Conservation (phyloP, 495 filamentous ascomycete genomes). For the Letharia columbiana region DNA sequence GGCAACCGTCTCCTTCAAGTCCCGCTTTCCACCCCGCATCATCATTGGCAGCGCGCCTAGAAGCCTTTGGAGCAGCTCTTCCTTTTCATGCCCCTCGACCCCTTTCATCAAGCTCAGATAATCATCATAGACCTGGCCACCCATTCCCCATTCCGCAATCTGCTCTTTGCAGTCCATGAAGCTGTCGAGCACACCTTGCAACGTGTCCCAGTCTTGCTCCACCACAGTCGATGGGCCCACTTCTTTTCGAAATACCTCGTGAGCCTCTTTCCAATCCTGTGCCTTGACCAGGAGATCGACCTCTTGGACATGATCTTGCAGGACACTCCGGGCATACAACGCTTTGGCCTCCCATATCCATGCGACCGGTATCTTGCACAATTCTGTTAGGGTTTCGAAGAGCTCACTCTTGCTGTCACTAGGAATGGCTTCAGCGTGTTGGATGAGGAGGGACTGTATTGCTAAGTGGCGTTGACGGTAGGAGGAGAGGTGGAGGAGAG, state of each 20-base stretch:
- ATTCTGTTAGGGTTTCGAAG: constrained; percentile 50
- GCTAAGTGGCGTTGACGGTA: constrained; percentile 52
- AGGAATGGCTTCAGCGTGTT: constrained; percentile 49
- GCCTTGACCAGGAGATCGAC: constrained; percentile 69
- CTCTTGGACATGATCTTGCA: constrained; percentile 55
- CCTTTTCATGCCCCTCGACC: constrained; percentile 27
- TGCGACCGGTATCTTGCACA: constrained; percentile 56
- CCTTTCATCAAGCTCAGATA: constrained; percentile 53
- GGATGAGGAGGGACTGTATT: constrained; percentile 45
- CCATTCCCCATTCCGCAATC: constrained; percentile 58
- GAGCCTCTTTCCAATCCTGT: constrained; percentile 68
- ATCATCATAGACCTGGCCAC: constrained; percentile 74
- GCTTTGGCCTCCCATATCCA: constrained; percentile 90
- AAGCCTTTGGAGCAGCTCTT: constrained; percentile 47
- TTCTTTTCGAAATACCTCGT: constrained; percentile 63
- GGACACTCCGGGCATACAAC: constrained; percentile 60
- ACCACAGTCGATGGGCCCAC: constrained; percentile 77
- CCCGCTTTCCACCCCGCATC: constrained; percentile 44
- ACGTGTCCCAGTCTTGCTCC: constrained; percentile 57
- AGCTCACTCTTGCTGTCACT: constrained; percentile 40
- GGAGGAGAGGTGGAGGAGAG: constrained; percentile 66
- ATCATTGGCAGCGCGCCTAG: constrained; percentile 55
- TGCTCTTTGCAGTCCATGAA: constrained; percentile 50
- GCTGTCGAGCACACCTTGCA: constrained; percentile 54
- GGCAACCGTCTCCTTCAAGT: constrained; percentile 73